phyloP scores from a whole-genome alignment of 2,329 filamentous ascomycete species.

The Claviceps capensis region DNA sequence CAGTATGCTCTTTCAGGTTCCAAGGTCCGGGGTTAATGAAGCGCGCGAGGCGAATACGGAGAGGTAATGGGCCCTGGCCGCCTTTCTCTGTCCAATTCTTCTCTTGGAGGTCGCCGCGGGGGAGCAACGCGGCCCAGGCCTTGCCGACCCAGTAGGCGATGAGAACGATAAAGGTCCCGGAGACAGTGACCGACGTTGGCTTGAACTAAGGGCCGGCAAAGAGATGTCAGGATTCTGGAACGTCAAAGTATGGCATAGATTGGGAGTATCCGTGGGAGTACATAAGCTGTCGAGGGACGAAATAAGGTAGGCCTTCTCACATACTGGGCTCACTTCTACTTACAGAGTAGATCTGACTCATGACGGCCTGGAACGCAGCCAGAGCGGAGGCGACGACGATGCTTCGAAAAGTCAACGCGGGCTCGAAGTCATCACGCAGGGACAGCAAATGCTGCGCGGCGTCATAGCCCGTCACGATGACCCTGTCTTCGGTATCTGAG shows the following conservation, averaged over 20 bases:
- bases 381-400: constrained; percentile 35
- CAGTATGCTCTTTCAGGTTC: constrained; percentile 41
- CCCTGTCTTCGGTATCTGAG: constrained; percentile 21
- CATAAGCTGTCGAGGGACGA: too few relatives aligned
- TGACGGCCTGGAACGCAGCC: constrained; percentile 38
- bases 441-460: constrained; percentile 34
- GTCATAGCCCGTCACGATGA: constrained; percentile 39
- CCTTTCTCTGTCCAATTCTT: constrained; percentile 30
- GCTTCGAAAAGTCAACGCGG: constrained; percentile 37
- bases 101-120: constrained; percentile 37
- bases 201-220: constrained; percentile 28
- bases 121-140: constrained; percentile 13
- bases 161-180: constrained; percentile 42
- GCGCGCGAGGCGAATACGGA: constrained; percentile 23
- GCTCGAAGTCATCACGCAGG: constrained; percentile 38
- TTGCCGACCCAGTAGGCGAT: constrained; percentile 42
- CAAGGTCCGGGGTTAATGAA: constrained; percentile 39
- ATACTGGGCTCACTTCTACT: neutral
- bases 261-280: too few relatives aligned
- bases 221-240: neutral
- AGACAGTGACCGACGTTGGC: constrained; percentile 32
- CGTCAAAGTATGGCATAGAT: too few relatives aligned
- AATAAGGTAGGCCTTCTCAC: too few relatives aligned
- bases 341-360: constrained; percentile 41
- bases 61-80: constrained; percentile 26